Percentiles rank a stretch among this genome's conserved stretches.
These are phyloP conservation scores for Ophiostoma ips DNA, from an alignment of 2,329 filamentous ascomycete species.

Conservation along the genomic window DNA sequence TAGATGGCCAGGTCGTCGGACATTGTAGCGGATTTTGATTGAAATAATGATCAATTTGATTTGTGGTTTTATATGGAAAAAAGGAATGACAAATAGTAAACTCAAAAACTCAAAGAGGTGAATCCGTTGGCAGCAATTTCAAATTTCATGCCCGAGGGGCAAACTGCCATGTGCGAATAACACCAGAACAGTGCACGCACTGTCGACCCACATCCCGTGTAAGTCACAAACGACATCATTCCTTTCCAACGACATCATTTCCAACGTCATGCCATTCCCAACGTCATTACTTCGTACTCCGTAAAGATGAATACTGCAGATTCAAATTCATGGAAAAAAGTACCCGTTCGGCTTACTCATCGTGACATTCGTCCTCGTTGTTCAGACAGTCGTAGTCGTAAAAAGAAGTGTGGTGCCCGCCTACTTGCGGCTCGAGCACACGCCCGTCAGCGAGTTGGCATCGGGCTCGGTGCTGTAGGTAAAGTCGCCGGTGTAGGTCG, in stretches of 20 bases:
- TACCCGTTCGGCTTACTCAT: too few relatives aligned
- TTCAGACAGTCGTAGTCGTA: too few relatives aligned
- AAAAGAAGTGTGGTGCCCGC: too few relatives aligned
- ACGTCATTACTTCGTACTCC: too few relatives aligned
- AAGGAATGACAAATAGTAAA: too few relatives aligned
- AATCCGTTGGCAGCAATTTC: neutral
- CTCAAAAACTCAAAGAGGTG: too few relatives aligned
- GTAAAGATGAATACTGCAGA: too few relatives aligned
- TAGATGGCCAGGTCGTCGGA: slow-evolving; percentile 63
- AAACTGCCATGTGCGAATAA: neutral
- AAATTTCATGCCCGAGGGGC: slow-evolving; percentile 1
- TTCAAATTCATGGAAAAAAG: too few relatives aligned
- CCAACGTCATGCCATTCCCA: too few relatives aligned
- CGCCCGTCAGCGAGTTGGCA: neutral
- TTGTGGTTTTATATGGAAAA: neutral
- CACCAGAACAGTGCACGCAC: neutral
- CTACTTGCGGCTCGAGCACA: neutral
- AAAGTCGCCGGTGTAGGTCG: neutral
- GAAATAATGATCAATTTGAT: neutral
- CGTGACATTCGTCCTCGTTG: too few relatives aligned
- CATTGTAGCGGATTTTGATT: too few relatives aligned
- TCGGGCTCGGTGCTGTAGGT: neutral
- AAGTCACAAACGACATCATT: neutral
- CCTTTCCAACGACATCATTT: neutral
- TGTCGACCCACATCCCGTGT: slow-evolving; percentile 5